A percentile compares a stretch with the other conserved stretches of the same genome.
Conservation (phyloP, 805 yeast species). For the Sungouiozyma intestinalis region DNA sequence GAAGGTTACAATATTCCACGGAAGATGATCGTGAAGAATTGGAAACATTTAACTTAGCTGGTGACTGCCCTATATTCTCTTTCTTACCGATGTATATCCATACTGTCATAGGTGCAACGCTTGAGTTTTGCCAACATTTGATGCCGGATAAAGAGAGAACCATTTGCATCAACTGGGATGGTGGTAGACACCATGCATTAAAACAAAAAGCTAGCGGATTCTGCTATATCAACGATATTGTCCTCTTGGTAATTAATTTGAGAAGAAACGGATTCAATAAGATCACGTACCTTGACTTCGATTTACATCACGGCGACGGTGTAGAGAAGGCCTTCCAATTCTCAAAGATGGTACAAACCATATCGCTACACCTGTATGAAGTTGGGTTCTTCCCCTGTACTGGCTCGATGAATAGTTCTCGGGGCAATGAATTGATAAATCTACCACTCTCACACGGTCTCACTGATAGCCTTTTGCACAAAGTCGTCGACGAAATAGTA, state of each 20-base stretch:
- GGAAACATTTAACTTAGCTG: conserved; percentile 37
- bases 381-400: conserved; percentile 68
- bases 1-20: conserved; percentile 1
- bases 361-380: conserved; percentile 56
- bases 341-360: conserved; percentile 45
- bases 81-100: conserved; percentile 39
- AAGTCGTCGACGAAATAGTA: conserved; percentile 34
- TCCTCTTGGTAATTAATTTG: conserved; percentile 42
- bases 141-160: conserved; percentile 12
- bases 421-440: conserved; percentile 37
- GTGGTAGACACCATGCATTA: conserved; percentile 66
- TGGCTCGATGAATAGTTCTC: conserved; percentile 35
- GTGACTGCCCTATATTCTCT: conserved; percentile 59
- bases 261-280: conserved; percentile 35
- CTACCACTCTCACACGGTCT: conserved; percentile 51
- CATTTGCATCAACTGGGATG: conserved; percentile 61
- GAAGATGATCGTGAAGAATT: conserved; percentile 11
- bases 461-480: conserved; percentile 33
- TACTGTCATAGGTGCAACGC: conserved; percentile 46
- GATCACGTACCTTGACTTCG: conserved; percentile 58
- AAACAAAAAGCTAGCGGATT: conserved; percentile 52
- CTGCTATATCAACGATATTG: conserved; percentile 65
- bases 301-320: conserved; percentile 76
- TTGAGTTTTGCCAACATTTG: conserved; percentile 33
- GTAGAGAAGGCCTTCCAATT: conserved; percentile 55